Base-by-base conservation (phyloP, 31 red algal genomes). In the Odonthalia washingtoniensis region DNA sequence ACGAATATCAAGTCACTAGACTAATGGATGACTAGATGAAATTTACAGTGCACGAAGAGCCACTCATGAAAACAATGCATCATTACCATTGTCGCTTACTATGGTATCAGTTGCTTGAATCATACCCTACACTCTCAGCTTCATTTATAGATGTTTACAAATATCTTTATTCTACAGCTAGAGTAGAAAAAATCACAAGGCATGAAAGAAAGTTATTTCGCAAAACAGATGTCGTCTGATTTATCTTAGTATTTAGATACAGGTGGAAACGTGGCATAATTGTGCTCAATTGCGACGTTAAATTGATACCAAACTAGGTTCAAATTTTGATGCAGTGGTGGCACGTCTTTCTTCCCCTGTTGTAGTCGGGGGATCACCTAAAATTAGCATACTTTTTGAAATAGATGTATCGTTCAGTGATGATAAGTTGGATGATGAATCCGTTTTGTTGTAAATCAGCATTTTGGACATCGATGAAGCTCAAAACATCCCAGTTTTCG, bases 101-200 rank as follows among this genome's bases (percentile, higher is more conserved):
- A 39, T 81, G 52, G 52, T 44, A 60, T 5, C 53, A 81, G 4
- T 6, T 81, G 44, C 1, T 6, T 2, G 34, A 1, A 18, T 40
- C 4, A 4, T 39, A 61, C 1, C 77, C 77, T 37, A 6, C 14
- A 1, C 33, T 81, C 6, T 9, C 33, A 17, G 33, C 30, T 18
- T n/a, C 17, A 37, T 34, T 65, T 5, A 37, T 62, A 1, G 31
- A 65, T 16, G 77, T 81, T 9, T 81, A 65, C 3, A 33, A 65
- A 40, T 3, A 44, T 38, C 77, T 28, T 38, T 2, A 5, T 1
- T 81, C 77, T 37, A 3, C 49, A 2, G 32, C 49, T 1, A 52
- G 77, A 2, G 77, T 81, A 5, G 77, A 81, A 1, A 52, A 5
- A 81, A 81, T n/a, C 77, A 81, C 37, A 81, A 53, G 42, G 67